Conservation (phyloP, 2,329 filamentous ascomycete species). For the Aspergillus thermomutatus region DNA sequence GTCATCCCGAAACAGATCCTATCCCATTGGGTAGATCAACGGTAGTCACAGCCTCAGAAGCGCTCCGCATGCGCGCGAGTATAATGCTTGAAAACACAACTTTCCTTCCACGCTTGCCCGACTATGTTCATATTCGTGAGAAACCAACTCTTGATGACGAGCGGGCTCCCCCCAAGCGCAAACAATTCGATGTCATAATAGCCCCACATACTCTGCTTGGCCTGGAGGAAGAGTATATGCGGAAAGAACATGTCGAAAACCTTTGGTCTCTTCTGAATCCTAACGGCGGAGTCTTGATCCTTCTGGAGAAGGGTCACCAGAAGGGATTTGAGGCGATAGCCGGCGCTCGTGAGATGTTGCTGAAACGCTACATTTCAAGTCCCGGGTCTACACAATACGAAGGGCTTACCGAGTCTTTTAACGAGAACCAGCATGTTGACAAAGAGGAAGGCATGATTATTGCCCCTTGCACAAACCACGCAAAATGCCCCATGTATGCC, state of each 20-base stretch:
- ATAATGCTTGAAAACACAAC: slow-evolving; percentile 81
- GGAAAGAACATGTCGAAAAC: slow-evolving; percentile 78
- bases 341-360: slow-evolving; percentile 72
- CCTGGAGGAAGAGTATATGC: slow-evolving; percentile 69
- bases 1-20: slow-evolving; percentile 37
- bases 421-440: slow-evolving; percentile 24
- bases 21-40: slow-evolving; percentile 66
- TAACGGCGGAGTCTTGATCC: slow-evolving; percentile 77
- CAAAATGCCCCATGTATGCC: slow-evolving; percentile 82
- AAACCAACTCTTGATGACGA: slow-evolving; percentile 58
- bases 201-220: slow-evolving; percentile 80
- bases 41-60: slow-evolving; percentile 72
- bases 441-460: slow-evolving; percentile 64
- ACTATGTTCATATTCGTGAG: slow-evolving; percentile 67
- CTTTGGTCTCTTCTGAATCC: slow-evolving; percentile 84
- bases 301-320: slow-evolving; percentile 88
- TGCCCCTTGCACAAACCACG: slow-evolving; percentile 77
- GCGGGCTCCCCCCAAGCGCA: slow-evolving; percentile 56
- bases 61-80: slow-evolving; percentile 71
- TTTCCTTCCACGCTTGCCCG: slow-evolving; percentile 86
- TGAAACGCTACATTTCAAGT: slow-evolving; percentile 68
- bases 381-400: slow-evolving; percentile 50
- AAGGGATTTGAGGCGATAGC: slow-evolving; percentile 91
- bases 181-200: slow-evolving; percentile 85
- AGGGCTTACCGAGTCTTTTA: slow-evolving; percentile 30